Conservation (phyloP, 371 early-diverging fungal genomes). For the Syncephalis fuscata region DNA sequence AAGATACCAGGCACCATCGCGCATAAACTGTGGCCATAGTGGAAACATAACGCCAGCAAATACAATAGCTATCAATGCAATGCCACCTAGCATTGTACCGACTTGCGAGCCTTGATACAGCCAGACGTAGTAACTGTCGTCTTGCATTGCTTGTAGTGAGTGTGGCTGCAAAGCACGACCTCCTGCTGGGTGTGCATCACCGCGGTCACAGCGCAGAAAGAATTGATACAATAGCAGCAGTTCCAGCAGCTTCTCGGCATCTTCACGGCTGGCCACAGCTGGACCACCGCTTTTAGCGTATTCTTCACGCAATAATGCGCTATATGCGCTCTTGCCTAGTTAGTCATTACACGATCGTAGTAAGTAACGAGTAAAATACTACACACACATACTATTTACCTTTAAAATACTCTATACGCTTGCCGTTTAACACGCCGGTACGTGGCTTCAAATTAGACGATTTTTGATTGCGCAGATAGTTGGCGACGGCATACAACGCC, state of each 20-base stretch:
- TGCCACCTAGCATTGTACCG: constrained; percentile 53
- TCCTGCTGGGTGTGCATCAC: not conserved
- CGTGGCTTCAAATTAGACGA: constrained; percentile 58
- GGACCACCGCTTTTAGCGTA: not conserved
- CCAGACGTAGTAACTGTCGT: constrained; percentile 91
- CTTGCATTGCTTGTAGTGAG: constrained; percentile 12
- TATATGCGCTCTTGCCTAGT: not conserved
- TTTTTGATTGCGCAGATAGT: constrained; percentile 36
- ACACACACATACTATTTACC: constrained; percentile 22
- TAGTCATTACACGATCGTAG: not conserved
- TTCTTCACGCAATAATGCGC: not conserved
- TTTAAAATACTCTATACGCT: constrained; percentile 83
- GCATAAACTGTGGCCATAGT: constrained; percentile 85
- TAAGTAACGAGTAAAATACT: not conserved
- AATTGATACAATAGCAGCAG: not conserved
- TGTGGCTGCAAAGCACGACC: not conserved
- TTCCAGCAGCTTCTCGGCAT: constrained; percentile 1
- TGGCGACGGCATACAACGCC: constrained; percentile 37
- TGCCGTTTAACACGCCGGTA: constrained; percentile 80
- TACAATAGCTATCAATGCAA: constrained; percentile 53
- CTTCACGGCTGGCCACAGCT: not conserved
- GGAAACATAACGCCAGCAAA: constrained; percentile 95
- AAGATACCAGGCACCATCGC: constrained; percentile 82
- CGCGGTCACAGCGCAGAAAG: not conserved
- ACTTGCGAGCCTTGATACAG: constrained; percentile 81